Conservation (phyloP, 2,329 filamentous ascomycete species). For the Clonostachys sp. region DNA sequence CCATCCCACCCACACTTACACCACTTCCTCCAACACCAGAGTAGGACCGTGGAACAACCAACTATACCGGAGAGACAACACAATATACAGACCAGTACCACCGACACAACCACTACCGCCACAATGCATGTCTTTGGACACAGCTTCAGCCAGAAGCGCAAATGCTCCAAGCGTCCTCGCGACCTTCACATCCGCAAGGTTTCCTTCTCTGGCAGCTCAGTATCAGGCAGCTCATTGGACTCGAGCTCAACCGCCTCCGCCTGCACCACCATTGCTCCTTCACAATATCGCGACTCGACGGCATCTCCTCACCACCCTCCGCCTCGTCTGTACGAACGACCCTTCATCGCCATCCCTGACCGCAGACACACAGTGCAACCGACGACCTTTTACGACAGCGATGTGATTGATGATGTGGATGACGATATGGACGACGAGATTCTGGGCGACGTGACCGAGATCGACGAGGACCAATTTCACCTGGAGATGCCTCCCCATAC, state of each 20-base stretch:
- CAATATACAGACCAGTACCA: not conserved
- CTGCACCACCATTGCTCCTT: slow-evolving; percentile 8
- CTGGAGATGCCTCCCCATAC: slow-evolving; percentile 22
- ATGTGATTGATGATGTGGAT: slow-evolving; percentile 11
- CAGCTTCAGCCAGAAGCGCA: slow-evolving; percentile 28
- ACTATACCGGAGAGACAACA: not conserved
- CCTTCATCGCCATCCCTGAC: slow-evolving; percentile 8
- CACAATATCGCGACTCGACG: slow-evolving; percentile 7
- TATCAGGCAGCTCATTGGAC: slow-evolving; percentile 26
- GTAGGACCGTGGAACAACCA: not conserved
- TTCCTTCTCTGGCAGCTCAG: slow-evolving; percentile 32
- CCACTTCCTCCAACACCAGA: too few relatives aligned
- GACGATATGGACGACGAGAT: slow-evolving; percentile 10
- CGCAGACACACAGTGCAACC: slow-evolving; percentile 9
- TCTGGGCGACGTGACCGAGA: slow-evolving; percentile 10
- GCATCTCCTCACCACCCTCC: slow-evolving; percentile 26
- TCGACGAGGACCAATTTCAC: slow-evolving; percentile 2
- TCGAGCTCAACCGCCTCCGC: slow-evolving; percentile 20
- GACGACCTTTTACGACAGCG: slow-evolving; percentile 18
- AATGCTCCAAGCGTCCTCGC: slow-evolving; percentile 23
- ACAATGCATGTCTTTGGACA: slow-evolving; percentile 29
- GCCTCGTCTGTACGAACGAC: slow-evolving; percentile 26
- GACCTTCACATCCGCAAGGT: slow-evolving; percentile 34
- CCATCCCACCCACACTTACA: too few relatives aligned
- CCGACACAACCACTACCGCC: slow-evolving; percentile 3